Evolutionary conservation across 352 stramenopile genomes (phyloP), one percentile per base, ranked within the genome.

Genomic region (Pythium aristosporum): DNA sequence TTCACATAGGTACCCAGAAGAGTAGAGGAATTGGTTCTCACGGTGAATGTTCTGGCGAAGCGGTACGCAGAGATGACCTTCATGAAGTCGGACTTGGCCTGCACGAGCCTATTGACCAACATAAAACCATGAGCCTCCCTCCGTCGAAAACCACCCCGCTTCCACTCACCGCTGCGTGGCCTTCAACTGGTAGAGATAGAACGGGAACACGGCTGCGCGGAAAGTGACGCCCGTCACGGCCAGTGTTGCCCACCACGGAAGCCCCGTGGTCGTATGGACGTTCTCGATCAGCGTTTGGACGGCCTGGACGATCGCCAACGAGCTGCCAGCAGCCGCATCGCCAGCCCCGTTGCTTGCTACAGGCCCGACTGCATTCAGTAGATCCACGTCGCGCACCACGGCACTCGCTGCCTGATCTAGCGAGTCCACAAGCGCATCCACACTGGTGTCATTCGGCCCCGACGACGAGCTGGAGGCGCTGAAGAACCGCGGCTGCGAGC

Each of bases 221-320:
- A 92, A 67, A n/a, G 73, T 74, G 20, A 92, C 74, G 42, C 81
- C 83, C 10, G 83, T 88, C 32, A 75, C 82, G 56, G 77, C 61
- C 18, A 92, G 71, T 32, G 82, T 89, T 9, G 84, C 79, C 84
- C 84, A 92, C 84, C 84, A 92, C 1, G 84, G 84, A 65, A 92
- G 61, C 2, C 84, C 84, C 23, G 80, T 89, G 20, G 77, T 80
- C 48, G 56, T 72, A 72, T 92, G 84, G 25, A 92, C 72, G 16
- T 68, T 62, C 46, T 92, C 84, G 25, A 92, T 73, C 47, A 76
- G 50, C 20, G 73, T 67, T 53, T 92, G 84, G 46, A 87, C 77
- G 25, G 63, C 75, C 50, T 91, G 78, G 13, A 92, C 81, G 12
- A 91, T 44, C 16, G 57, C 64, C 50, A 66, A 47, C 21, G 63